phyloP scores from a whole-genome alignment of 306 rosid genomes.

The Malus sylvestris region DNA sequence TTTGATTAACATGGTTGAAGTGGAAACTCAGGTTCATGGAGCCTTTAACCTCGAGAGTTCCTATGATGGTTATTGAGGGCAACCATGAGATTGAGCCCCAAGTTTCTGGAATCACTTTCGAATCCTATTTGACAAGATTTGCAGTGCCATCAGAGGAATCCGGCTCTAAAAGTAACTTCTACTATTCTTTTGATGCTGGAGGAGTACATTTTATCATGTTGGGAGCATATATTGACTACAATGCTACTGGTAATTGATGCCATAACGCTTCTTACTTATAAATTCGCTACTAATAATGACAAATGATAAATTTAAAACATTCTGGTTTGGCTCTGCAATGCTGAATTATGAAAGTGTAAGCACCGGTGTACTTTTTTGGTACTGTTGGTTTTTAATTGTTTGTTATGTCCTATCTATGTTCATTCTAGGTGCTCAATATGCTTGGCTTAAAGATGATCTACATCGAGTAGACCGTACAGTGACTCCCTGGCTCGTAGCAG shows the following conservation, averaged over 20 bases:
- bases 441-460: constrained; percentile 71
- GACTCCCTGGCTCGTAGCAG: constrained; percentile 84
- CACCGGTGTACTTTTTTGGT: background rate
- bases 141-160: constrained; percentile 70
- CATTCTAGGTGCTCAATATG: constrained; percentile 67
- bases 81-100: constrained; percentile 98
- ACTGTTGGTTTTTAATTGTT: background rate
- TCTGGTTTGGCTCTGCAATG: background rate
- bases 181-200: constrained; percentile 78
- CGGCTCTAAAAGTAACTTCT: constrained; percentile 70
- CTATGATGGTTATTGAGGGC: constrained; percentile 92
- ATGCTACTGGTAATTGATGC: constrained; percentile 46
- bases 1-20: background rate
- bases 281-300: background rate
- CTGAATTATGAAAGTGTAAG: background rate
- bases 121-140: constrained; percentile 67
- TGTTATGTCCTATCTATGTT: constrained; percentile 6
- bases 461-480: constrained; percentile 38
- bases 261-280: background rate
- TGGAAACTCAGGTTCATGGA: constrained; percentile 69
- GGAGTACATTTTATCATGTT: constrained; percentile 84
- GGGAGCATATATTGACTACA: constrained; percentile 85
- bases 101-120: constrained; percentile 55
- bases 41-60: constrained; percentile 62
- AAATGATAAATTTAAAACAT: background rate